phyloP scores from a whole-genome alignment of 2,329 filamentous ascomycete genomes.

The Chaetomium sp. region DNA sequence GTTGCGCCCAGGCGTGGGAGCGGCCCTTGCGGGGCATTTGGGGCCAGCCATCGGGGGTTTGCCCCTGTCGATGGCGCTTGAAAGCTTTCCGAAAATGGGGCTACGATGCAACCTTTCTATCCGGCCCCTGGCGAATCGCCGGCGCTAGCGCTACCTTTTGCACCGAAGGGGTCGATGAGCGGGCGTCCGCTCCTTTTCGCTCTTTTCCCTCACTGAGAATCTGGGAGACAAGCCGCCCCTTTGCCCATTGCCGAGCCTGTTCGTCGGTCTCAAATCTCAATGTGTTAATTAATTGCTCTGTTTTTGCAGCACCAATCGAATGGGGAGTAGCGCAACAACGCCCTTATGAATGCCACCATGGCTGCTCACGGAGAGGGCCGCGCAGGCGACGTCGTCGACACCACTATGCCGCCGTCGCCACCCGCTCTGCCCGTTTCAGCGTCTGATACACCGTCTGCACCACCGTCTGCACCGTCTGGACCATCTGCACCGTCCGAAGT shows the following conservation, averaged over 20 bases:
- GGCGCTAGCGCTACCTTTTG: slow-evolving; percentile 1
- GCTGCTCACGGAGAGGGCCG: slow-evolving; percentile 13
- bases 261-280: slow-evolving; percentile 10
- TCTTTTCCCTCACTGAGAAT: slow-evolving; percentile 1
- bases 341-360: slow-evolving; percentile 17
- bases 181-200: slow-evolving; percentile 1
- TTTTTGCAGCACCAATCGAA: slow-evolving; percentile 12
- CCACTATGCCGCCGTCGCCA: not conserved
- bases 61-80: slow-evolving; percentile 3
- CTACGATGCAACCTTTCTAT: slow-evolving; percentile 1
- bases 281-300: slow-evolving; percentile 12
- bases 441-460: slow-evolving; percentile 16
- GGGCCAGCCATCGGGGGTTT: too few species aligned
- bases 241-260: slow-evolving; percentile 9
- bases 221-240: not conserved
- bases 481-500: slow-evolving; percentile 21
- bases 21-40: not conserved
- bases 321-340: slow-evolving; percentile 14
- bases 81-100: slow-evolving; percentile 1
- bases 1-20: not conserved
- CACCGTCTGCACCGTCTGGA: not conserved
- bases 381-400: too few species aligned
- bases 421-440: slow-evolving; percentile 7
- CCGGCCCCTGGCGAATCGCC: slow-evolving; percentile 3
- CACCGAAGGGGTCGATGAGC: not conserved